These are phyloP conservation scores for Xylariaceae sp. DNA, from an alignment of 2,329 filamentous ascomycete species.

Conservation along the genomic window DNA sequence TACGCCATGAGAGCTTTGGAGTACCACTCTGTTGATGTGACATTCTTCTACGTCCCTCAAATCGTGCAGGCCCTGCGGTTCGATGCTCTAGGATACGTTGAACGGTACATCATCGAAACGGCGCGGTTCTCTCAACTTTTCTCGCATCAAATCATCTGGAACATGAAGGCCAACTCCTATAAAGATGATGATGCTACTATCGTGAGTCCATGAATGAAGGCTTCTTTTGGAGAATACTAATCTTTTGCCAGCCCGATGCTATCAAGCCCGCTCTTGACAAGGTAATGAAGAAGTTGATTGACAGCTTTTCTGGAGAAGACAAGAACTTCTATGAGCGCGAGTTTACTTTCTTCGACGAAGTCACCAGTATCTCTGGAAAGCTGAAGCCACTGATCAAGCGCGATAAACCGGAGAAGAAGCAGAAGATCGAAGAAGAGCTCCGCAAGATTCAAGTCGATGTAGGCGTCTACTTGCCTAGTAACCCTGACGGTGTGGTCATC, in stretches of 20 bases:
- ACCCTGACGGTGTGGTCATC: slow-evolving; percentile 93
- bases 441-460: slow-evolving; percentile 96
- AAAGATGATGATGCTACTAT: slow-evolving; percentile 92
- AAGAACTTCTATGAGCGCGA: slow-evolving; percentile 87
- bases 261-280: slow-evolving; percentile 91
- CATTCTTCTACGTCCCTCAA: slow-evolving; percentile 98
- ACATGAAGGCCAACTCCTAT: slow-evolving; percentile 98
- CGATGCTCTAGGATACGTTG: slow-evolving; percentile 87
- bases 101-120: slow-evolving; percentile 94
- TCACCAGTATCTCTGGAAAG: slow-evolving; percentile 92
- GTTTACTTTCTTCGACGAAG: slow-evolving; percentile 96
- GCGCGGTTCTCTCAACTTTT: slow-evolving; percentile 97
- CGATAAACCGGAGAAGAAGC: slow-evolving; percentile 93
- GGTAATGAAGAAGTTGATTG: slow-evolving; percentile 78
- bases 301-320: slow-evolving; percentile 74
- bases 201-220: slow-evolving; percentile 43
- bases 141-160: slow-evolving; percentile 99
- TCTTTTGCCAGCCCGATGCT: slow-evolving; percentile 61
- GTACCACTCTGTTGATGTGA: slow-evolving; percentile 90
- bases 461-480: slow-evolving; percentile 93
- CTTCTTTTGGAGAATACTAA: slow-evolving; percentile 19
- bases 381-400: slow-evolving; percentile 88
- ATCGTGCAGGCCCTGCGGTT: slow-evolving; percentile 94
- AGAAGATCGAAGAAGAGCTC: slow-evolving; percentile 97
- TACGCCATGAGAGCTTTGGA: slow-evolving; percentile 95